Conservation (phyloP, 345 rosid genomes). For the Lepidium didymum region DNA sequence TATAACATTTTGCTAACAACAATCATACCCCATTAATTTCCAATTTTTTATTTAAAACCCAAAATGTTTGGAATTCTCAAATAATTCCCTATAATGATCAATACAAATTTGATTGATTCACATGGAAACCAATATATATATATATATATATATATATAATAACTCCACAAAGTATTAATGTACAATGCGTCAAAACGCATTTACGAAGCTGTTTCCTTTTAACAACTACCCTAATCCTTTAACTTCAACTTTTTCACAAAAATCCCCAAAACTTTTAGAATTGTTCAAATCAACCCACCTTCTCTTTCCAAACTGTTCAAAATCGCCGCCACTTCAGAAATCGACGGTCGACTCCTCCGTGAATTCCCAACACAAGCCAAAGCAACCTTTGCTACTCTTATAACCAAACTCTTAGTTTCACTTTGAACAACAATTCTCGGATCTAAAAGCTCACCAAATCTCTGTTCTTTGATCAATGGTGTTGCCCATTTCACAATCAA, state of each 20-base stretch:
- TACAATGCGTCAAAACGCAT: neutral
- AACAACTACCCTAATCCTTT: neutral
- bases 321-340: conserved; percentile 55
- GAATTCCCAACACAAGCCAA: conserved; percentile 73
- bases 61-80: neutral
- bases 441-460: conserved; percentile 54
- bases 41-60: neutral
- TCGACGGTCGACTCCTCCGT: conserved; percentile 58
- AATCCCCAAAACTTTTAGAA: neutral
- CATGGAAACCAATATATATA: neutral
- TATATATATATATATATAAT: too few species aligned
- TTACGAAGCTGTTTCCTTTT: neutral
- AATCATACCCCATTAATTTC: neutral
- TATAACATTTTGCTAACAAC: neutral
- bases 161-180: neutral
- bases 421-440: conserved; percentile 43
- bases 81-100: neutral
- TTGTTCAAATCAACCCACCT: neutral
- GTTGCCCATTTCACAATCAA: conserved; percentile 67
- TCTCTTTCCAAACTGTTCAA: conserved; percentile 51
- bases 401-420: conserved; percentile 39
- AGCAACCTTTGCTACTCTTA: conserved; percentile 73
- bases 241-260: neutral
- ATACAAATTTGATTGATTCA: neutral
- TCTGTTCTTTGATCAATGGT: conserved; percentile 63